phyloP scores from a whole-genome alignment of 129 eudicot species.

The Lactuca sativa region DNA sequence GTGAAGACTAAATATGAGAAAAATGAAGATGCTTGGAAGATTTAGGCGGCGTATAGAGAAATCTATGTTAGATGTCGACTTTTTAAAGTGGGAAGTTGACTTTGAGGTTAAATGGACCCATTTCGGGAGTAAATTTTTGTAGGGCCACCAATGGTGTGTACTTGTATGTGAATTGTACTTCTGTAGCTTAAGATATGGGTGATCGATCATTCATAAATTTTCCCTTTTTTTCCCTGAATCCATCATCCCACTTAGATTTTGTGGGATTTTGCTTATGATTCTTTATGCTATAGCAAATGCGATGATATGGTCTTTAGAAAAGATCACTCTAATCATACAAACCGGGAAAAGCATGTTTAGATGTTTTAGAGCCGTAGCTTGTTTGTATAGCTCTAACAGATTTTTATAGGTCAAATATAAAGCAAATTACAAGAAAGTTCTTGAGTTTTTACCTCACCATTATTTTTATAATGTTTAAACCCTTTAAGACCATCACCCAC shows the following conservation, averaged over 20 bases:
- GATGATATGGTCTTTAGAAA: not conserved
- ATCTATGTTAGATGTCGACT: constrained; percentile 26
- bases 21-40: constrained; percentile 13
- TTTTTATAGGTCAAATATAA: no score
- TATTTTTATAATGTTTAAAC: no score
- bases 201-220: constrained; percentile 7
- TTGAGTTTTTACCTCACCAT: no score
- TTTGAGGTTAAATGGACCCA: constrained; percentile 20
- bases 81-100: constrained; percentile 14
- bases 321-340: not conserved
- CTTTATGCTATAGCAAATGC: not conserved
- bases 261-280: constrained; percentile 9
- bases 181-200: constrained; percentile 1
- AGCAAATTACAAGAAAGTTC: no score
- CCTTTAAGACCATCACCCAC: no score
- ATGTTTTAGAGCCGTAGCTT: no score
- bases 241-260: not conserved
- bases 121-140: constrained; percentile 11
- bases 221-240: not conserved
- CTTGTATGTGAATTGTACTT: constrained; percentile 21
- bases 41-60: constrained; percentile 25
- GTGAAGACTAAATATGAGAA: constrained; percentile 21
- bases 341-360: not conserved
- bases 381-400: no score
- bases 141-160: constrained; percentile 22